Conservation (phyloP, 179 eudicot genomes). For the Beta corolliflora region DNA sequence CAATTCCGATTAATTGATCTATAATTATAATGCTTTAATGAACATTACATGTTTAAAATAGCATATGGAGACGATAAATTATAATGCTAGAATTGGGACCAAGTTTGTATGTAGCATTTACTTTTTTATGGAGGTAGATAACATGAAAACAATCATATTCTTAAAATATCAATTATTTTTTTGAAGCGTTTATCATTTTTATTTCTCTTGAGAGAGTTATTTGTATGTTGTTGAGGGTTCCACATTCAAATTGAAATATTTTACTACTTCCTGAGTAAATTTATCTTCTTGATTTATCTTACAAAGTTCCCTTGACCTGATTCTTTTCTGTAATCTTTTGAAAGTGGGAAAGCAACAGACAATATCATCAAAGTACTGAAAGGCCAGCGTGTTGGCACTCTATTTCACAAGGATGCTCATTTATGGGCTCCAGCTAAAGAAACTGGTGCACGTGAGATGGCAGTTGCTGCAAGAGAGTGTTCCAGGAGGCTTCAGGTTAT, state of each 20-base stretch:
- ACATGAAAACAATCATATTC: not conserved
- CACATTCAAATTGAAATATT: not conserved
- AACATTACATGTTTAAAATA: not conserved
- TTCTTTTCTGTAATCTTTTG: slow-evolving; percentile 24
- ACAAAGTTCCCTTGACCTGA: slow-evolving; percentile 10
- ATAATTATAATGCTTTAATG: not conserved
- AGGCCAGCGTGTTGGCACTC: slow-evolving; percentile 82
- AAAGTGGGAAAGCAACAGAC: slow-evolving; percentile 73
- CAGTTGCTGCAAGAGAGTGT: slow-evolving; percentile 91
- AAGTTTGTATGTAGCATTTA: not conserved
- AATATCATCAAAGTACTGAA: slow-evolving; percentile 72
- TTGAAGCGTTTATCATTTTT: not conserved
- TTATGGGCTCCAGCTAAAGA: slow-evolving; percentile 57
- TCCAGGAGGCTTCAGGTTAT: slow-evolving; percentile 84
- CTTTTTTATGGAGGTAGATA: not conserved
- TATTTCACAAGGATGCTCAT: slow-evolving; percentile 82
- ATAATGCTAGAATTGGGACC: not conserved
- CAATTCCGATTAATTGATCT: not conserved
- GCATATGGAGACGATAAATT: not conserved
- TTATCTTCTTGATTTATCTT: not conserved
- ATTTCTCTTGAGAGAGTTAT: not conserved
- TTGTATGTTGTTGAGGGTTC: not conserved
- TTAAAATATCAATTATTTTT: not conserved
- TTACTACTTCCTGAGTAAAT: not conserved
- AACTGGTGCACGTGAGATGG: slow-evolving; percentile 74